Conservation (phyloP, 2,329 filamentous ascomycete genomes). For the Penicillium sp. region DNA sequence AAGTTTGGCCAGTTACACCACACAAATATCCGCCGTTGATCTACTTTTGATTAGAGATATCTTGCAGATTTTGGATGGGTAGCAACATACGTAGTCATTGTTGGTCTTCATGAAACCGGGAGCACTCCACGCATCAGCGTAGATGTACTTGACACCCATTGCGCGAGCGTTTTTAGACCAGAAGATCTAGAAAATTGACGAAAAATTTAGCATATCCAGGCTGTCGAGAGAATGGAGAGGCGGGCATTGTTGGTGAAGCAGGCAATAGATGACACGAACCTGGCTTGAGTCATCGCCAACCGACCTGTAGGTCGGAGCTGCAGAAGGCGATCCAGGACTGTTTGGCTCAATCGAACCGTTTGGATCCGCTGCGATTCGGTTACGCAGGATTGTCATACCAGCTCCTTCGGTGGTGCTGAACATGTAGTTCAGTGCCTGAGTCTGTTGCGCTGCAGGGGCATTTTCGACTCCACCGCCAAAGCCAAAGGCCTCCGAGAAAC, state of each 20-base stretch:
- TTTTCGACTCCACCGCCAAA: slow-evolving; percentile 37
- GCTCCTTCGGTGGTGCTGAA: slow-evolving; percentile 51
- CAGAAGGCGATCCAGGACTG: slow-evolving; percentile 46
- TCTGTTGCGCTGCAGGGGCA: slow-evolving; percentile 20
- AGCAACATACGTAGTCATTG: slow-evolving; percentile 22
- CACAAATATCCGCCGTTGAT: slow-evolving; percentile 50
- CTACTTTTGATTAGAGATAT: slow-evolving; percentile 24
- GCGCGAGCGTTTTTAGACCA: slow-evolving; percentile 51
- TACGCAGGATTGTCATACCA: slow-evolving; percentile 54
- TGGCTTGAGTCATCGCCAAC: not conserved
- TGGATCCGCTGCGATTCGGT: slow-evolving; percentile 40
- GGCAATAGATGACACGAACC: not conserved
- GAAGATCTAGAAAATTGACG: slow-evolving; percentile 50
- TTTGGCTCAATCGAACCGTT: slow-evolving; percentile 46
- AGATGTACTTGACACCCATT: slow-evolving; percentile 50
- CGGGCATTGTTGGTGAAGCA: too few relatives aligned
- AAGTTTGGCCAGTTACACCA: slow-evolving; percentile 45
- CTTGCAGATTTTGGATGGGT: not conserved
- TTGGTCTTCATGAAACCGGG: slow-evolving; percentile 57
- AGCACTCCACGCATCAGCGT: slow-evolving; percentile 54
- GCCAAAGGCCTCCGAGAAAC: slow-evolving; percentile 52
- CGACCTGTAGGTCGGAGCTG: slow-evolving; percentile 42
- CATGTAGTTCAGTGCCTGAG: slow-evolving; percentile 48
- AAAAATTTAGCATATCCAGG: slow-evolving; percentile 30
- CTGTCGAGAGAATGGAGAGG: too few relatives aligned